Conservation (phyloP, 2,329 filamentous ascomycete species). For the Magnaporthales sp. region DNA sequence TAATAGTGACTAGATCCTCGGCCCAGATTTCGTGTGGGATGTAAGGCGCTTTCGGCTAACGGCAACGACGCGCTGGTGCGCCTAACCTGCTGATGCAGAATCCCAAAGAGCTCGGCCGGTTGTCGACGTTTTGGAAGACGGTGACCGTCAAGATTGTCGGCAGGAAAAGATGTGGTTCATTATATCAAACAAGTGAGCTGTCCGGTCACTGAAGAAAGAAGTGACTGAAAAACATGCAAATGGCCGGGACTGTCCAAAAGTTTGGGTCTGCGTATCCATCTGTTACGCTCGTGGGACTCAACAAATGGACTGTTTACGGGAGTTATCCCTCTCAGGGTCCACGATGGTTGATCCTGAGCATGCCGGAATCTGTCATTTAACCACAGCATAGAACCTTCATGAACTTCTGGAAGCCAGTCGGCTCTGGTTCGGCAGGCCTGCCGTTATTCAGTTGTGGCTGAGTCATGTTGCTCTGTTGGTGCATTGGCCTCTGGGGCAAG, state of each 20-base stretch:
- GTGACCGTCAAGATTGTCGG: not conserved
- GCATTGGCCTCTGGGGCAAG: conserved; percentile 58
- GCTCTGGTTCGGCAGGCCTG: conserved; percentile 60
- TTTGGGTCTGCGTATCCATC: not conserved
- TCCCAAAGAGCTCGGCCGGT: not conserved
- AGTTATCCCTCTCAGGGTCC: not conserved
- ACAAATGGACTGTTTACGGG: not conserved
- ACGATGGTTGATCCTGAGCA: not conserved
- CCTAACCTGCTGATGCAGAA: not conserved
- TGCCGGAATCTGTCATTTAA: conserved; percentile 28
- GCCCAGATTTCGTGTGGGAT: not conserved
- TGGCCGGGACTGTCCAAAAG: not conserved
- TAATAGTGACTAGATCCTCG: not conserved
- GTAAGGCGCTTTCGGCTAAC: not conserved
- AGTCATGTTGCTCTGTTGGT: conserved; percentile 51
- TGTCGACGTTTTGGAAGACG: not conserved
- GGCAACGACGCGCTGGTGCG: not conserved
- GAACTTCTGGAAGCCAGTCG: conserved; percentile 80
- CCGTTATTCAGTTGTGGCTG: conserved; percentile 48
- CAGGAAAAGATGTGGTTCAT: not conserved
- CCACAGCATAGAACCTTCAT: conserved; percentile 91
- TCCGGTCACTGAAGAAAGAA: not conserved
- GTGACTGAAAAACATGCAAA: not conserved
- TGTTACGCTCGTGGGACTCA: not conserved
- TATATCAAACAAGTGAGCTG: not conserved